Evolutionary conservation across 148 eudicot genomes (phyloP).

Genomic region (Drosera capensis): DNA sequence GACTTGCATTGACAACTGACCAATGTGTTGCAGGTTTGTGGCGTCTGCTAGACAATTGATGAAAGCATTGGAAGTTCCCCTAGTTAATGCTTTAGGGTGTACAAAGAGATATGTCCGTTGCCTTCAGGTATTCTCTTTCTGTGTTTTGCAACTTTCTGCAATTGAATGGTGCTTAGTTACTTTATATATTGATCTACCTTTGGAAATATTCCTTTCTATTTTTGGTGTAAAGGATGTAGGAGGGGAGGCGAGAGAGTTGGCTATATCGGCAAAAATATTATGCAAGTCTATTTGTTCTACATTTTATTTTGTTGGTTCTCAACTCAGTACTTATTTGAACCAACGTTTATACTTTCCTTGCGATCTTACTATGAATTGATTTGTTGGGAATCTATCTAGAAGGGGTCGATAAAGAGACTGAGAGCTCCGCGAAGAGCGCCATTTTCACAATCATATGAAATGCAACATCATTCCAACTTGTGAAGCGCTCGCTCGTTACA

Average conservation of each 20-base stretch:
- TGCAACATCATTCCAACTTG: no score
- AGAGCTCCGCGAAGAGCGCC: no score
- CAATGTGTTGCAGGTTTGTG: slow-evolving; percentile 38
- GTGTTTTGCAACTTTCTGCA: neutral
- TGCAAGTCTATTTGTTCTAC: neutral
- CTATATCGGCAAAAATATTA: neutral
- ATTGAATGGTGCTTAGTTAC: neutral
- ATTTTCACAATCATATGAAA: no score
- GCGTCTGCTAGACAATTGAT: slow-evolving; percentile 63
- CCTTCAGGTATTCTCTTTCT: slow-evolving; percentile 50
- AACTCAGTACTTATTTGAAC: neutral
- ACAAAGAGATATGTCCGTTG: slow-evolving; percentile 95
- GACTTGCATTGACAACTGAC: neutral
- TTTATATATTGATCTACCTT: no score
- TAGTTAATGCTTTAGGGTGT: slow-evolving; percentile 85
- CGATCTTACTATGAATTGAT: no score
- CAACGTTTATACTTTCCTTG: no score
- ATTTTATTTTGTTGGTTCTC: no score
- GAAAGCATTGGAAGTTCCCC: slow-evolving; percentile 74
- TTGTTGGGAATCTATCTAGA: no score
- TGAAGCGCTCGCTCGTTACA: no score
- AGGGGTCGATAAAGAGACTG: no score
- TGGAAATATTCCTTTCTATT: no score
- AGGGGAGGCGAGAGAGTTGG: neutral
- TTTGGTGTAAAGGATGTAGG: neutral